Evolutionary conservation across 768 basidiomycete species (phyloP).

Genomic region (Panaeolus cyanescens): DNA sequence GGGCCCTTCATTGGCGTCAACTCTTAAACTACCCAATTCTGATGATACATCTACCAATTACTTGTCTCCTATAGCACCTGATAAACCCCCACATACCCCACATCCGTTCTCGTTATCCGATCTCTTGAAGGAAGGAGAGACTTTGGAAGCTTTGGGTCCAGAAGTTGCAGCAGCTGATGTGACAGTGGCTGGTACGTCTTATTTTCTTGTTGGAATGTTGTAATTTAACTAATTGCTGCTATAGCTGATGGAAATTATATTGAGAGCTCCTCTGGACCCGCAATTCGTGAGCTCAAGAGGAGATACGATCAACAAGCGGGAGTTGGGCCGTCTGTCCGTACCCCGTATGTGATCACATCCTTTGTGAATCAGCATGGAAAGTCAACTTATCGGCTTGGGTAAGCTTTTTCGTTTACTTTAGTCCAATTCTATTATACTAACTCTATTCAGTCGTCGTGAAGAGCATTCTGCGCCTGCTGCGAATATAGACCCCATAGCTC

Average conservation of each 20-base stretch:
- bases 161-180: constrained; percentile 61
- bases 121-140: constrained; percentile 34
- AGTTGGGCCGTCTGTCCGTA: constrained; percentile 66
- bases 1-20: constrained; percentile 23
- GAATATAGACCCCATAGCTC: constrained; percentile 51
- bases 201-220: no score
- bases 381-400: constrained; percentile 79
- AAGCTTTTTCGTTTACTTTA: constrained; percentile 3
- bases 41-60: constrained; percentile 26
- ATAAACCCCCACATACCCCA: constrained; percentile 34
- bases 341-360: constrained; percentile 82
- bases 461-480: constrained; percentile 58
- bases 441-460: constrained; percentile 49
- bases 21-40: constrained; percentile 22
- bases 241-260: constrained; percentile 75
- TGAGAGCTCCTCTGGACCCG: constrained; percentile 76
- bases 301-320: constrained; percentile 71
- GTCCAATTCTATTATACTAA: constrained; percentile 2
- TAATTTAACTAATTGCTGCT: constrained; percentile 10
- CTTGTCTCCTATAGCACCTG: constrained; percentile 44
- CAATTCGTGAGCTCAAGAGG: constrained; percentile 77
- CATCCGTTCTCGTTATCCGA: constrained; percentile 49
- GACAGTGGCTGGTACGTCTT: constrained; percentile 54
- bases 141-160: constrained; percentile 42
- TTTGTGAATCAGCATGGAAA: constrained; percentile 82